These are phyloP conservation scores for Waltiozyma sp. DNA, from an alignment of 1,139 yeast genomes.

Conservation along the genomic window DNA sequence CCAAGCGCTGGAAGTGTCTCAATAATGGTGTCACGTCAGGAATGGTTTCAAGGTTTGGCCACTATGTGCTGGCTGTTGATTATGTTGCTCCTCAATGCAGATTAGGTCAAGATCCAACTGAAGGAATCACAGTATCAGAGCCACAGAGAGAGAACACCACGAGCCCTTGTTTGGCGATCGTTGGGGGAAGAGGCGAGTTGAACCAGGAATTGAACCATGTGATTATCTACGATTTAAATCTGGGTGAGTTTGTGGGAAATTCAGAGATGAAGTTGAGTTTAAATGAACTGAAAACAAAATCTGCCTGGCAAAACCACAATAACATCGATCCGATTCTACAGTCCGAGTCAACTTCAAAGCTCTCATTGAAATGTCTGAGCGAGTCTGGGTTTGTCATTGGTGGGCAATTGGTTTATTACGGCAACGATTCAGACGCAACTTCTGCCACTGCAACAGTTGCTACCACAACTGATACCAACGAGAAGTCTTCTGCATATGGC, in stretches of 20 bases:
- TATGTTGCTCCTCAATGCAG: slow-evolving; percentile 30
- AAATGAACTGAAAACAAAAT: slow-evolving; percentile 11
- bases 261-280: slow-evolving; percentile 19
- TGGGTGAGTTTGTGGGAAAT: slow-evolving; percentile 32
- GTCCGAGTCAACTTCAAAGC: neutral
- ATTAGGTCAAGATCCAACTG: slow-evolving; percentile 21
- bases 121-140: neutral
- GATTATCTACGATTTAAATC: slow-evolving; percentile 43
- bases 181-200: slow-evolving; percentile 46
- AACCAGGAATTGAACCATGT: slow-evolving; percentile 33
- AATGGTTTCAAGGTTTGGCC: slow-evolving; percentile 35
- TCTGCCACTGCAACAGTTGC: slow-evolving; percentile 1
- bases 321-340: slow-evolving; percentile 5
- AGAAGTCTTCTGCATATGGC: too few relatives aligned
- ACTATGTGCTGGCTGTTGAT: slow-evolving; percentile 36
- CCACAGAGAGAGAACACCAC: neutral
- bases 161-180: slow-evolving; percentile 42
- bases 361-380: slow-evolving; percentile 7
- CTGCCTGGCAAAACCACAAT: slow-evolving; percentile 2
- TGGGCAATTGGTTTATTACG: slow-evolving; percentile 2
- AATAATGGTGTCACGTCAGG: slow-evolving; percentile 30
- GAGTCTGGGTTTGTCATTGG: slow-evolving; percentile 11
- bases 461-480: too few relatives aligned
- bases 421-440: neutral
- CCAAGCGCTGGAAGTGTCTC: slow-evolving; percentile 40